phyloP scores from a whole-genome alignment of 768 basidiomycete genomes.

The Calvatia gigantea region DNA sequence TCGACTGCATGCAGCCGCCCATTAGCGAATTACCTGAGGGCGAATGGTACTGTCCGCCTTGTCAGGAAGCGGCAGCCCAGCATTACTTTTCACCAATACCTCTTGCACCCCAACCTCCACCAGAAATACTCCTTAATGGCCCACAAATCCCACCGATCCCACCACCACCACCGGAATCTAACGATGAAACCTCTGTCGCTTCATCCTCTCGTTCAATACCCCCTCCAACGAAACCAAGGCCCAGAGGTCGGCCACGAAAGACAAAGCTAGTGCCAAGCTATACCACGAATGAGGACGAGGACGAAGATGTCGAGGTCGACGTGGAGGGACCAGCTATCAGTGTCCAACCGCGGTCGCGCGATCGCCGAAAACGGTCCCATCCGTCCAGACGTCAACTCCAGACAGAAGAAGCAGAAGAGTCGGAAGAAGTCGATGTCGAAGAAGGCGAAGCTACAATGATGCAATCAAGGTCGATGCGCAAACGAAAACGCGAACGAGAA shows the following conservation, averaged over 20 bases:
- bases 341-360: not conserved
- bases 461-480: constrained; percentile 28
- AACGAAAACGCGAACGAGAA: constrained; percentile 46
- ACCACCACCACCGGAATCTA: constrained; percentile 12
- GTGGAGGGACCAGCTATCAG: constrained; percentile 14
- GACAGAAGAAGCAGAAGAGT: constrained; percentile 43
- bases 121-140: constrained; percentile 13
- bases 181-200: constrained; percentile 23
- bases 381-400: not conserved
- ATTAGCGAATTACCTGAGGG: constrained; percentile 70
- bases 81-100: constrained; percentile 10
- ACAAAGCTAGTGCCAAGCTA: constrained; percentile 7
- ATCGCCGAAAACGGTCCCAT: not conserved
- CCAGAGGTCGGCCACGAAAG: constrained; percentile 20
- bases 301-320: constrained; percentile 25
- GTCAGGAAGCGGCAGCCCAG: constrained; percentile 33
- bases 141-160: constrained; percentile 2
- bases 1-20: constrained; percentile 74
- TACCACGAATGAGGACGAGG: constrained; percentile 30
- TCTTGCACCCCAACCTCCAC: constrained; percentile 8
- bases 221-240: constrained; percentile 11
- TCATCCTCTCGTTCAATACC: constrained; percentile 29
- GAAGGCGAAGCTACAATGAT: constrained; percentile 24
- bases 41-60: constrained; percentile 72
- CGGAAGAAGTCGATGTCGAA: constrained; percentile 57